These are phyloP conservation scores for Metschnikowia dekortorum DNA, from an alignment of 805 yeast genomes.

Conservation along the genomic window DNA sequence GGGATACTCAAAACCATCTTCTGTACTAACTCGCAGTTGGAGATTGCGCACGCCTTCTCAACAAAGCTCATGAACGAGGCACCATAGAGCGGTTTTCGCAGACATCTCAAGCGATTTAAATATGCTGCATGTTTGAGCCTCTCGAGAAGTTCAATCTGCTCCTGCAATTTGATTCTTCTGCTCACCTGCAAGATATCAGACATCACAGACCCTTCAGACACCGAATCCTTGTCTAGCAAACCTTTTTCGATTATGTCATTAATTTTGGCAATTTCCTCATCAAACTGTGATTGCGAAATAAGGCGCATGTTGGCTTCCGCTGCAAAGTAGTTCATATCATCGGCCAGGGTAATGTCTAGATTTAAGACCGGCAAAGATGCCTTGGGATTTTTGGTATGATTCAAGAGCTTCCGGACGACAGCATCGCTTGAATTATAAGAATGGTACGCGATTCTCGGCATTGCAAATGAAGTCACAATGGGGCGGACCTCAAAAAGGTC, in stretches of 20 bases:
- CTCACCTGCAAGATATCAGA: constrained; percentile 54
- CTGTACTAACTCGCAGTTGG: neutral
- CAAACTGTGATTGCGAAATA: constrained; percentile 46
- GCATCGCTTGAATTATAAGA: constrained; percentile 35
- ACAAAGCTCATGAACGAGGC: constrained; percentile 42
- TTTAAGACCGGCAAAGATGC: constrained; percentile 59
- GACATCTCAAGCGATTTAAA: constrained; percentile 62
- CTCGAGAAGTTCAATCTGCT: constrained; percentile 49
- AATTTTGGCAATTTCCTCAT: constrained; percentile 40
- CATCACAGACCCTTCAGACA: constrained; percentile 13
- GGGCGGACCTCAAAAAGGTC: constrained; percentile 96
- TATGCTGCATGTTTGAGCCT: constrained; percentile 54
- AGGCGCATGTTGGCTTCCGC: constrained; percentile 40
- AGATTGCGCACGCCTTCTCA: neutral
- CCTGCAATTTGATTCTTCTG: constrained; percentile 48
- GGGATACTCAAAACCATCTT: constrained; percentile 23
- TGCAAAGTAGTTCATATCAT: constrained; percentile 43
- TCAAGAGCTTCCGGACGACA: constrained; percentile 18
- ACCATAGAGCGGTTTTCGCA: constrained; percentile 65
- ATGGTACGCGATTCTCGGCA: constrained; percentile 59
- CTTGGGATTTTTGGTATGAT: constrained; percentile 5
- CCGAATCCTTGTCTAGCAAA: neutral
- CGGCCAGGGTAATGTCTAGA: constrained; percentile 49
- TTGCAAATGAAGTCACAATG: constrained; percentile 81
- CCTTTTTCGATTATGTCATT: constrained; percentile 33